Evolutionary conservation across 2,329 filamentous ascomycete species (phyloP).

Genomic region (Lachnellula cervina): DNA sequence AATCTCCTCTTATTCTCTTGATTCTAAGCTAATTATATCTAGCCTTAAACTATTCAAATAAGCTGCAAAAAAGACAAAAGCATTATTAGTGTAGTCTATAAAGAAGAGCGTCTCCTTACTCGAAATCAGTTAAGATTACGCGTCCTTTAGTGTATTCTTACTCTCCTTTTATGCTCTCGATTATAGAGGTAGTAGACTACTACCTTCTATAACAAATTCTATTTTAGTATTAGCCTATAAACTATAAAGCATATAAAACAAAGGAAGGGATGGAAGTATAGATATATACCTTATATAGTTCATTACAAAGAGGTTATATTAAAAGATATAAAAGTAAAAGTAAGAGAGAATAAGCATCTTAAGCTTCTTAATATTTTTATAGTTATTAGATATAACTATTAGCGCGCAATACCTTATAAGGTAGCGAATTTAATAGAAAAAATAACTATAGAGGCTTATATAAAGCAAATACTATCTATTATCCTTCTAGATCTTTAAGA

Average conservation of each 20-base stretch:
- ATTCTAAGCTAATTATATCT: no score
- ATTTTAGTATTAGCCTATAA: background rate
- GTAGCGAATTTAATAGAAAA: background rate
- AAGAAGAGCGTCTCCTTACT: background rate
- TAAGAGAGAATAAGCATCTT: slow-evolving; percentile 2
- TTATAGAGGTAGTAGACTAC: no score
- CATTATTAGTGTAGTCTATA: slow-evolving; percentile 1
- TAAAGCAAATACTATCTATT: background rate
- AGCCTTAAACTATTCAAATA: no score
- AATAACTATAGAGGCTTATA: background rate
- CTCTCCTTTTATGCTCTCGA: no score
- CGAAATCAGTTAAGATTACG: no score
- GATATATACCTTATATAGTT: background rate
- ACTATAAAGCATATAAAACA: background rate
- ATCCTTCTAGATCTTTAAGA: background rate
- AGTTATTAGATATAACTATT: background rate
- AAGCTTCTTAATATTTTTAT: background rate
- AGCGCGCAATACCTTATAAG: background rate
- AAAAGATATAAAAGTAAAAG: slow-evolving; percentile 5
- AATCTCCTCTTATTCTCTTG: no score
- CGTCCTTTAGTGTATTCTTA: no score
- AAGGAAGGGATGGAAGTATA: background rate
- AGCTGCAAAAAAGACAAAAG: background rate
- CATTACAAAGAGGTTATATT: background rate
- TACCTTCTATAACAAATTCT: background rate